These are phyloP conservation scores for Dryas integrifolia DNA, from an alignment of 331 rosid species.

Conservation along the genomic window DNA sequence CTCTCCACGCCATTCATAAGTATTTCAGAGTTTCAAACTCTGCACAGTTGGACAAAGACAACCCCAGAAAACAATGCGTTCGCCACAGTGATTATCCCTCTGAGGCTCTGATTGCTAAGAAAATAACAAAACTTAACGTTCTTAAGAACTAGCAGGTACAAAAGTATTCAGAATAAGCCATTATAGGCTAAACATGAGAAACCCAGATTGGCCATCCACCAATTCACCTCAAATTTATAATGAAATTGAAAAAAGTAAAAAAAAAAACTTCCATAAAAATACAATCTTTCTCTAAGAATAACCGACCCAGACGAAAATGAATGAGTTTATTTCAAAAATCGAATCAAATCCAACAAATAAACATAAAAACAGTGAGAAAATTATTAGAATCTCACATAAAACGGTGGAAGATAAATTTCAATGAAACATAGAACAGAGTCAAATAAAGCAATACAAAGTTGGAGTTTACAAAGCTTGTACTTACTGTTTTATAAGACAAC, in stretches of 20 bases:
- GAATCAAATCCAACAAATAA: slow-evolving; percentile 10
- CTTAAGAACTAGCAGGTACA: not conserved
- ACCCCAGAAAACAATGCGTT: not conserved
- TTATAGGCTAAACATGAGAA: not conserved
- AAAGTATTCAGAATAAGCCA: not conserved
- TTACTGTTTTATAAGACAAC: not conserved
- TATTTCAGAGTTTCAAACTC: slow-evolving; percentile 2
- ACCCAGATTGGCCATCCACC: slow-evolving; percentile 5
- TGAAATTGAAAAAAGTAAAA: not conserved
- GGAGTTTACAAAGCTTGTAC: not conserved
- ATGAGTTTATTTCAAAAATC: not conserved
- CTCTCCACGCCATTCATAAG: slow-evolving; percentile 59
- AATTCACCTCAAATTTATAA: not conserved
- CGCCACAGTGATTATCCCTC: not conserved
- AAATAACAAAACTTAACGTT: not conserved
- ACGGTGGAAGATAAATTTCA: not conserved
- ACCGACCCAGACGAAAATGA: not conserved
- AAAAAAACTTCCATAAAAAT: not conserved
- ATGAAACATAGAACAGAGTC: not conserved
- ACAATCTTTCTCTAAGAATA: not conserved
- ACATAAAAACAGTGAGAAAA: not conserved
- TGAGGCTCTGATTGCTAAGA: not conserved
- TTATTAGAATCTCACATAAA: not conserved
- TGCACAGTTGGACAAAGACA: slow-evolving; percentile 6
- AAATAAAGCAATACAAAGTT: slow-evolving; percentile 4